Base-by-base conservation (phyloP, 768 basidiomycete genomes). In the Udeniomyces megalosporus region DNA sequence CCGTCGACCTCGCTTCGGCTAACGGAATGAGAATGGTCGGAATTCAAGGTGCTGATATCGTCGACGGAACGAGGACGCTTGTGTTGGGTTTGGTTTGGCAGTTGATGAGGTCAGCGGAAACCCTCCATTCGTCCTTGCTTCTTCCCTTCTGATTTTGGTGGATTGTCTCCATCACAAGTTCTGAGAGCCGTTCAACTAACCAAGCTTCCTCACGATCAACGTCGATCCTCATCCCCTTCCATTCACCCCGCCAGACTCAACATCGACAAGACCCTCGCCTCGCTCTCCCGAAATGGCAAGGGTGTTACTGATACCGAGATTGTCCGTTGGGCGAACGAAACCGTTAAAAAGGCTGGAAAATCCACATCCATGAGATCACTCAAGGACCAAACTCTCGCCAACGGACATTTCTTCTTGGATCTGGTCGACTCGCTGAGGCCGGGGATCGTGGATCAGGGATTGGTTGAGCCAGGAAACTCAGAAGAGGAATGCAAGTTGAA, bases 71-170 rank as follows among this genome's bases (percentile, higher is more conserved):
- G 55, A 86, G 84, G 75, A 97, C 92, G 3, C 78, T 99, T 59
- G 91, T 96, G 6, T 81, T 99, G 31, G 95, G 93, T 32, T 80
- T 96, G 38, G 91, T 96, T 0, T 99, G 95, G 95, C 95, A 97
- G 70, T 77, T 95, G 58, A 96, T 96, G 92, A 78, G 88, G 86
- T 86, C 52, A 38, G 80, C 74, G 22, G 22, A 50, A 17, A n/a
- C n/a, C n/a, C n/a, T n/a, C n/a, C n/a, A n/a, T 47, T 34, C 48
- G 26, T 46, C 38, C 29, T 26, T 31, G 28, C 26, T 62, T 4
- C n/a, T 28, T 32, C 57, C 14, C 15, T 12, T 24, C 35, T 24
- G 24, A 1, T 56, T 44, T 48, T 47, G 17, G 22, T 28, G 17
- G 17, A 26, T 28, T 35, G 38, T 42, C 10, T 17, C 10, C 8